These are phyloP conservation scores for Botrytis cinerea DNA, from an alignment of 2,329 filamentous ascomycete species.

Conservation along the genomic window DNA sequence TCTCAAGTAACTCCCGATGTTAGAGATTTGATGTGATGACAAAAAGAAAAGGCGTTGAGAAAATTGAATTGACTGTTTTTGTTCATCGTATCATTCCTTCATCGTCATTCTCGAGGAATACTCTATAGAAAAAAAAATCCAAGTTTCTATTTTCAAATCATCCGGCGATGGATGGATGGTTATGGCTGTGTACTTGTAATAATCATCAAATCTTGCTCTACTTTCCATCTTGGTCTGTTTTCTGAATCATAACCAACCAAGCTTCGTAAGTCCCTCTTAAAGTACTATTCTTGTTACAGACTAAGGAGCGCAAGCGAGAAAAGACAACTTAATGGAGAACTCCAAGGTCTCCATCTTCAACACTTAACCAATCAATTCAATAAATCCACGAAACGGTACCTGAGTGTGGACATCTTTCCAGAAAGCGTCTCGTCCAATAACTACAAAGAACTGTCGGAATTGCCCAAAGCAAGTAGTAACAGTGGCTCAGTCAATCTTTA, in stretches of 20 bases:
- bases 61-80: background rate
- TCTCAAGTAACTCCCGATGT: background rate
- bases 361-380: background rate
- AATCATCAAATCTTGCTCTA: background rate
- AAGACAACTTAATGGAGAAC: constrained; percentile 11
- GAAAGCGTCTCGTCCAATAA: constrained; percentile 9
- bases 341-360: background rate
- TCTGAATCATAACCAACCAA: constrained; percentile 17
- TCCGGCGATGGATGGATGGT: background rate
- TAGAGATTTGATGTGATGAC: background rate
- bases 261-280: background rate
- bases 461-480: background rate
- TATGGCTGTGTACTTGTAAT: constrained; percentile 1
- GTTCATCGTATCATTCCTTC: background rate
- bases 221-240: background rate
- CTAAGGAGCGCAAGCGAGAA: constrained; percentile 14
- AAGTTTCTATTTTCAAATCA: constrained; percentile 14
- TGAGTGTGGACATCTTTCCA: constrained; percentile 3
- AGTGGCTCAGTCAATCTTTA: constrained; percentile 20
- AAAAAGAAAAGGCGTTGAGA: background rate
- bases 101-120: background rate
- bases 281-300: constrained; percentile 18
- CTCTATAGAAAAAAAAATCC: background rate
- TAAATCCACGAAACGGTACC: constrained; percentile 12
- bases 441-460: background rate